Base-by-base conservation (phyloP, 2,329 filamentous ascomycete species). In the Neopestalotiopsis rosae region DNA sequence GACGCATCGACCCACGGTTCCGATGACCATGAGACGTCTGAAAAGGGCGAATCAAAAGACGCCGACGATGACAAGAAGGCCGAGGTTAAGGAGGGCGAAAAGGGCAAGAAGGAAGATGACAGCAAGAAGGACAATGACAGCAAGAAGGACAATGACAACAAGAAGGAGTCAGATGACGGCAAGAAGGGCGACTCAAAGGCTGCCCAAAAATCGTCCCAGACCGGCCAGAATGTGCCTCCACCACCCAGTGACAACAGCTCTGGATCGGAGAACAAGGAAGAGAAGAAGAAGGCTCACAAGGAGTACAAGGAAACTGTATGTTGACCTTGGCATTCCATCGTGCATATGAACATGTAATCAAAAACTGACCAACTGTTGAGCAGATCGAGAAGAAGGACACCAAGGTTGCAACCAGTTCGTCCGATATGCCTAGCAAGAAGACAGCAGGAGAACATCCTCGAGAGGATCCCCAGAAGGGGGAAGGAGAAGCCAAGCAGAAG, bases 391-490 rank as follows among this genome's bases (percentile, higher is more conserved):
- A 62, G 30, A 71, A 72, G 28, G 71, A 76, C 45, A 76, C 73
- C 24, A 70, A 69, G 56, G 68, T 52, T 2, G 73, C 73, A 6
- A 68, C 69, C 1, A 71, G 69, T 68, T 72, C 71, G 1, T 72
- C 71, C 58, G 69, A 72, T 5, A 14, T 71, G 24, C 74, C 76
- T 0, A 72, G 70, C 69, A 77, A 77, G 72, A 72, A 72, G 70
- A 68, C 66, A 2, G 62, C 61, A 1, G 63, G 49, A n/a, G 73
- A 78, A 66, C 66, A 75, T 65, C 72, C 75, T 34, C 68, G 70
- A 32, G 74, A 78, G 63, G 75, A 77, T 42, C 71, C 77, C 10
- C 59, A 74, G 68, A 73, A 73, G 71, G 76, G 74, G 61, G 68
- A 75, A 61, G 70, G 69, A 28, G 71, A 73, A 52, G 71, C 61